These are phyloP conservation scores for Claviceps quebecensis DNA, from an alignment of 2,329 filamentous ascomycete genomes.

Conservation along the genomic window DNA sequence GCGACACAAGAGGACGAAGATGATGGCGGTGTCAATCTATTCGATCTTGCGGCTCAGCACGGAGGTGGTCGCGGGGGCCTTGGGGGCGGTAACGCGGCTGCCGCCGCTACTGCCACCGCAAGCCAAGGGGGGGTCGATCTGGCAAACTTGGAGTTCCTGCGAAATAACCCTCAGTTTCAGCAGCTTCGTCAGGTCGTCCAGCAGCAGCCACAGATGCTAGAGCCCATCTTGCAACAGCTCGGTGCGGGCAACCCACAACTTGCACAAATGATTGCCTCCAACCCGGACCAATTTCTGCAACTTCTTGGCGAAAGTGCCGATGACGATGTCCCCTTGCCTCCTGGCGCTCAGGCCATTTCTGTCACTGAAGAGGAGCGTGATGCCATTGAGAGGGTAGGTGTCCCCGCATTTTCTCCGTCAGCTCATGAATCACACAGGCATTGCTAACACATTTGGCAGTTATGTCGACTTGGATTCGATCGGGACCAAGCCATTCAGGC, in stretches of 20 bases:
- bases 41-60: slow-evolving; percentile 79
- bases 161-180: slow-evolving; percentile 94
- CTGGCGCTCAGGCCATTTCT: slow-evolving; percentile 75
- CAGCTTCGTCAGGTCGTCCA: slow-evolving; percentile 94
- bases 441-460: slow-evolving; percentile 29
- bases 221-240: slow-evolving; percentile 93
- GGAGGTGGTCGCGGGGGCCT: slow-evolving; percentile 30
- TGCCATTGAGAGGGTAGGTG: slow-evolving; percentile 77
- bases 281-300: slow-evolving; percentile 86
- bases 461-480: slow-evolving; percentile 87
- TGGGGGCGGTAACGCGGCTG: slow-evolving; percentile 25
- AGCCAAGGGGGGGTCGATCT: slow-evolving; percentile 39
- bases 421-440: neutral
- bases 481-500: slow-evolving; percentile 91
- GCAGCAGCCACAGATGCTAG: slow-evolving; percentile 95
- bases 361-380: slow-evolving; percentile 95
- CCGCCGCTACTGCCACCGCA: slow-evolving; percentile 33
- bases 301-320: slow-evolving; percentile 79
- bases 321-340: slow-evolving; percentile 70
- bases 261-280: slow-evolving; percentile 78
- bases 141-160: slow-evolving; percentile 81
- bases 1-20: slow-evolving; percentile 35
- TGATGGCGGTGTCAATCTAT: slow-evolving; percentile 69
- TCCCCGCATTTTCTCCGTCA: neutral
- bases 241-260: slow-evolving; percentile 90